Base-by-base conservation (phyloP, 1,284 basidiomycete species). In the Irpex lacteus region DNA sequence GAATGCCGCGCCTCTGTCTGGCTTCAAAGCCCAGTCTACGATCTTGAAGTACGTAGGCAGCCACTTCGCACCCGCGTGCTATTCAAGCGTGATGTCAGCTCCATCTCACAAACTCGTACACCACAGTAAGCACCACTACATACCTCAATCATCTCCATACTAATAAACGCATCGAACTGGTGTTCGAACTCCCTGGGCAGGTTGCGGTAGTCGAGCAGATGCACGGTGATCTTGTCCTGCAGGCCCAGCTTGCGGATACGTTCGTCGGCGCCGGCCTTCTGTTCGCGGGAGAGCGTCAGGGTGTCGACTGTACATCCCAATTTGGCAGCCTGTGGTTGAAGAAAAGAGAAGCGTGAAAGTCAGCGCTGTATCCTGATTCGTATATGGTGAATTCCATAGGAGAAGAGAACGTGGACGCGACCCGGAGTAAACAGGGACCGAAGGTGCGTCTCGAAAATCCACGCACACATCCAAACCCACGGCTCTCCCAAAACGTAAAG, bases 121-220 rank as follows among this genome's bases (percentile, higher is more conserved):
- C 32, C 32, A 6, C 5, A n/a, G n/a, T n/a, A n/a, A n/a, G n/a
- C 6, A 34, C 32, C 32, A 34, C 32, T 6, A 50, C 80, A 1
- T 77, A 81, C 71, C 71, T 85, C 83, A 40, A 84, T 74, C 82
- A 85, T 84, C 69, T 84, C 83, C 59, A 81, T 79, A 9, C 77
- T 79, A 26, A 84, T 77, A 32, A 83, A 76, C 4, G 80, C 73
- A 67, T 84, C 82, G 69, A 83, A 82, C 2, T 71, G 61, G 21
- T 75, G 68, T 52, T 75, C 70, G 71, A 77, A 80, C 15, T 69
- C 67, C 21, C 66, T 58, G 4, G 79, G 78, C 8, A 78, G 67
- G 34, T 76, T 72, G 38, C 66, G 72, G 71, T 84, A 84, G 69
- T 85, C 82, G 69, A 81, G 69, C 19, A 84, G 70, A 70, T 83